Evolutionary conservation across 1,139 yeast species (phyloP), one percentile per base, ranked within the genome.

Genomic region (Sugiyamaella paludigena): DNA sequence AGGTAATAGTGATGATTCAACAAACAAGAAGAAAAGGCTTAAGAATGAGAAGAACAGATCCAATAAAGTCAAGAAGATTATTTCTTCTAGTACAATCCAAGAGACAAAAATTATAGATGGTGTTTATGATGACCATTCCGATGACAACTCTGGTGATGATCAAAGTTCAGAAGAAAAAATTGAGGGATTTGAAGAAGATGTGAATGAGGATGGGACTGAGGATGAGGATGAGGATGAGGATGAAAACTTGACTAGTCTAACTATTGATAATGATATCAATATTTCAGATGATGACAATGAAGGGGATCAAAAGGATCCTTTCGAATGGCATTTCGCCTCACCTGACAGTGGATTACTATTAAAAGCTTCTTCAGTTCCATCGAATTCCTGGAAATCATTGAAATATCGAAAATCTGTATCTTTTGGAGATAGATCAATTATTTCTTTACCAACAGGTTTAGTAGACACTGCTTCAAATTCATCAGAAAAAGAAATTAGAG

Each of bases 241-340:
- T 1, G 64, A 56, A 7, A 60, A 58, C 8, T 65, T 58, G 3
- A 37, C 6, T 62, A 56, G 32, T 2, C 63, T 58, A 4, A 68
- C 60, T 2, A 60, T 52, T 12, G 65, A 55, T 9, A 66, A 59
- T 4, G 72, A 65, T 24, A 69, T 68, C 5, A 68, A 63, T n/a
- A 66, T 38, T 7, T 34, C 58, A 1, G 70, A 65, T 2, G 74
- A 73, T 31, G 74, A 65, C n/a, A 68, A 67, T 7, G 73, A 69
- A 40, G 73, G 67, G 2, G 74, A 68, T 15, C 62, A 59, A 7
- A 69, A 66, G 13, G 80, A 75, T 40, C 87, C 95, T 0, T 89
- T 85, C 59, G 88, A 86, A 54, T 63, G 70, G 26, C 98, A 91
- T 64, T 91, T 84, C 65, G 85, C 83, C 46, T 68, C 71, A 28